These are phyloP conservation scores for Pleurozium schreberi DNA, from an alignment of 225 moss, liverwort and hornwort species.

Conservation along the genomic window DNA sequence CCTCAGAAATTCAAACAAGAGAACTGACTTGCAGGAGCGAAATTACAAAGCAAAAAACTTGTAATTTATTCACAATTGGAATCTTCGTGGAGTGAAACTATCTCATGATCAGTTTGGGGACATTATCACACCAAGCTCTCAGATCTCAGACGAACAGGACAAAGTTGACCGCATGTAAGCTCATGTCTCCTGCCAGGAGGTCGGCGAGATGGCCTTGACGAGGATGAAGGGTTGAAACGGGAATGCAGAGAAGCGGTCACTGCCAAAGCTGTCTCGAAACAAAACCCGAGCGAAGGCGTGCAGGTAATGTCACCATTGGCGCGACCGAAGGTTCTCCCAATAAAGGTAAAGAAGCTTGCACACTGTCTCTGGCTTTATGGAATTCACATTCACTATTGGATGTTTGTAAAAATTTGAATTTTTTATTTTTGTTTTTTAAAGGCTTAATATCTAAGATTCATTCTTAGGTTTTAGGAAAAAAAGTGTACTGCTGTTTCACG, in stretches of 20 bases:
- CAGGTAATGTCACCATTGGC: background rate
- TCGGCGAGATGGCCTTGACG: conserved; percentile 34
- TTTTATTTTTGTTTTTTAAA: too few relatives aligned
- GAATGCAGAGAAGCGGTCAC: too few relatives aligned
- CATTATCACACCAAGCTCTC: background rate
- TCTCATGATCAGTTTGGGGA: background rate
- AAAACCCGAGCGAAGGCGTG: background rate
- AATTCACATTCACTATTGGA: too few relatives aligned
- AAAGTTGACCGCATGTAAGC: conserved; percentile 56
- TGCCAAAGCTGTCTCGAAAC: conserved; percentile 15
- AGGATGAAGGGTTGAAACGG: conserved; percentile 51
- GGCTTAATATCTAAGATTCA: too few relatives aligned
- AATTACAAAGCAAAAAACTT: background rate
- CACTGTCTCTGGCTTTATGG: too few relatives aligned
- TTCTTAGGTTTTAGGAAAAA: too few relatives aligned
- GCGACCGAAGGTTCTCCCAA: conserved; percentile 7
- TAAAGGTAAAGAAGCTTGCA: background rate
- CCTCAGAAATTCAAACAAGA: background rate
- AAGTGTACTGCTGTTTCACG: too few relatives aligned
- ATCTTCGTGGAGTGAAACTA: background rate
- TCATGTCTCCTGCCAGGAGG: conserved; percentile 69
- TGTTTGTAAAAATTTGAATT: too few relatives aligned
- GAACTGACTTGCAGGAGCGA: background rate
- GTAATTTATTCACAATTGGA: background rate
- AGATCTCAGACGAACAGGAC: background rate